These are phyloP conservation scores for Monosporascus cannonballus DNA, from an alignment of 2,329 filamentous ascomycete species.

Conservation along the genomic window DNA sequence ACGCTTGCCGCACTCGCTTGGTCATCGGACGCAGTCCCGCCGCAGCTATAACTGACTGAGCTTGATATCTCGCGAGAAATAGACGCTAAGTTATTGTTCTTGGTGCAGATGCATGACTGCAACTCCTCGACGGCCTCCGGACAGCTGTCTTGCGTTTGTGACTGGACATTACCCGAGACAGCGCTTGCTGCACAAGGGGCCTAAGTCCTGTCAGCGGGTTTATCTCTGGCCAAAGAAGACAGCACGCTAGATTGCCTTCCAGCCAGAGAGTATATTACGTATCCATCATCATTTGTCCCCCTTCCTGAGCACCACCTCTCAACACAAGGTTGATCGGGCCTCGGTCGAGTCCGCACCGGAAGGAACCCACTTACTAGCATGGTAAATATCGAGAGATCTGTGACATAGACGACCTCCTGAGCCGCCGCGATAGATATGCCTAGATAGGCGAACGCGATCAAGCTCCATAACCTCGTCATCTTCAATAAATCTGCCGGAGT, in stretches of 20 bases:
- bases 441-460: conserved; percentile 7
- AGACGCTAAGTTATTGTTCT: conserved; percentile 33
- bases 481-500: background rate
- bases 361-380: conserved; percentile 18
- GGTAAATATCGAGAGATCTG: conserved; percentile 25
- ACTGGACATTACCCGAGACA: conserved; percentile 36
- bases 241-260: no score
- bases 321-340: no score
- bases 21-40: conserved; percentile 40
- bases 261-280: no score
- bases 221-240: background rate
- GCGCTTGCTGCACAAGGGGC: conserved; percentile 45
- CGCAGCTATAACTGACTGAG: conserved; percentile 37
- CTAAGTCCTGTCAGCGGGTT: conserved; percentile 20
- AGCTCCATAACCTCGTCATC: background rate
- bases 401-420: conserved; percentile 24
- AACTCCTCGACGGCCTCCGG: conserved; percentile 36
- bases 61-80: conserved; percentile 33
- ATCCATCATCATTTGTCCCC: no score
- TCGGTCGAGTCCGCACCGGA: no score
- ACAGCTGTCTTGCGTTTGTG: conserved; percentile 37
- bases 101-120: conserved; percentile 48
- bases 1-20: conserved; percentile 40
- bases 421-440: conserved; percentile 10
- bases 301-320: no score